Conservation (phyloP, 2,329 filamentous ascomycete genomes). For the Pseudogymnoascus sp. region DNA sequence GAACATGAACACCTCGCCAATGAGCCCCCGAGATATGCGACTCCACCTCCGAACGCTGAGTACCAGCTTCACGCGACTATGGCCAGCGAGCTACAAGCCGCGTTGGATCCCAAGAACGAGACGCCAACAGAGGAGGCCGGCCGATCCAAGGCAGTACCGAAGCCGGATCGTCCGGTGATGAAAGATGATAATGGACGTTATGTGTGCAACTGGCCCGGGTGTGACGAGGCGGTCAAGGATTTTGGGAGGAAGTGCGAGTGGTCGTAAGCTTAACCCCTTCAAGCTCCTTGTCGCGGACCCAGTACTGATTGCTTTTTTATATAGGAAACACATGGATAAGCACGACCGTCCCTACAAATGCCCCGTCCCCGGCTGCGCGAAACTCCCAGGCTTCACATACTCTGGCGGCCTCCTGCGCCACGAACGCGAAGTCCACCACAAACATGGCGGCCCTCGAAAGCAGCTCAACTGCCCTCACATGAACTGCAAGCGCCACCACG, state of each 20-base stretch:
- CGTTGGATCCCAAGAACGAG: constrained; percentile 22
- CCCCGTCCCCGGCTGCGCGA: constrained; percentile 73
- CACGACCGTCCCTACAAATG: constrained; percentile 92
- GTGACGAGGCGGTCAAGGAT: constrained; percentile 53
- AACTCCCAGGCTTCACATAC: constrained; percentile 90
- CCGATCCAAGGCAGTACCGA: constrained; percentile 45
- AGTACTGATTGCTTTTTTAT: not conserved
- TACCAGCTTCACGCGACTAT: constrained; percentile 19
- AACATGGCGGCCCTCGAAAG: constrained; percentile 82
- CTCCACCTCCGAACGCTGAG: constrained; percentile 19
- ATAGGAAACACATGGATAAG: constrained; percentile 96
- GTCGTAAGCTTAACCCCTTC: constrained; percentile 62
- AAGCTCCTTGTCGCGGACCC: not conserved
- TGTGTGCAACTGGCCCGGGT: constrained; percentile 65
- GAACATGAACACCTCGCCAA: constrained; percentile 23
- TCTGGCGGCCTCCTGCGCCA: constrained; percentile 83
- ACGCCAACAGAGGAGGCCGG: constrained; percentile 26
- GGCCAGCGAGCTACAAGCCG: constrained; percentile 17
- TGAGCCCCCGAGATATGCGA: constrained; percentile 24
- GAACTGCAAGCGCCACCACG: constrained; percentile 83
- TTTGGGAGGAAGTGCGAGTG: constrained; percentile 88
- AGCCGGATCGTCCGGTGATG: constrained; percentile 49
- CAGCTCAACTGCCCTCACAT: constrained; percentile 76
- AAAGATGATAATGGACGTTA: constrained; percentile 70
- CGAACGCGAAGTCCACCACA: constrained; percentile 87